phyloP scores from a whole-genome alignment of 805 yeast genomes.

The Ogataea nitratoaversa region DNA sequence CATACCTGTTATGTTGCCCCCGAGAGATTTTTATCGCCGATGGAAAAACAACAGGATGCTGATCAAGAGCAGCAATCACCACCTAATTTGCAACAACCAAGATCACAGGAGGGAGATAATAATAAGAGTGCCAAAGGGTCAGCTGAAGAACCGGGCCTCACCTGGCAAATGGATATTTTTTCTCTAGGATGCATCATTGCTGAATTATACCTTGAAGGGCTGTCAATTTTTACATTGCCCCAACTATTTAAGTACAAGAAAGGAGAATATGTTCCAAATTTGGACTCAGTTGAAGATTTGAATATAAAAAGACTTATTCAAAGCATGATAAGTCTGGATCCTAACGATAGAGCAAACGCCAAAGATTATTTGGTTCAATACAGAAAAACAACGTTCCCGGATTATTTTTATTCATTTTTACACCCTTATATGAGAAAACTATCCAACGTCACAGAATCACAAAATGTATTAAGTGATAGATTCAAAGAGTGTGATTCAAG shows the following conservation, averaged over 20 bases:
- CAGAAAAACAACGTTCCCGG: conserved; percentile 56
- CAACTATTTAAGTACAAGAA: conserved; percentile 80
- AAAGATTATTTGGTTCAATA: conserved; percentile 47
- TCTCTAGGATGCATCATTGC: conserved; percentile 86
- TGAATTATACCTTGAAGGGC: conserved; percentile 82
- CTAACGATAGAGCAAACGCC: conserved; percentile 55
- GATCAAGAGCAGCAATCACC: conserved; percentile 8
- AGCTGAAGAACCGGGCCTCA: conserved; percentile 30
- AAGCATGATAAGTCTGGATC: conserved; percentile 63
- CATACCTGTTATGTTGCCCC: conserved; percentile 92
- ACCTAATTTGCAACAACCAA: too few species aligned
- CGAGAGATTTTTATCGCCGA: conserved; percentile 61
- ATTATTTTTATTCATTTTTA: conserved; percentile 60
- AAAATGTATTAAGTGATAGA: conserved; percentile 17
- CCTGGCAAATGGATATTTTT: conserved; percentile 75
- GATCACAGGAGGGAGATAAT: conserved; percentile 11
- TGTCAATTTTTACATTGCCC: conserved; percentile 80
- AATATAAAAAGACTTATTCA: conserved; percentile 50
- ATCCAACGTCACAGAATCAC: conserved; percentile 11
- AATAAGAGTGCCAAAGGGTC: conserved; percentile 1
- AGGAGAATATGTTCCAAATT: conserved; percentile 61
- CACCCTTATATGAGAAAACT: conserved; percentile 60
- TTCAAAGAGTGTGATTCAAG: conserved; percentile 48
- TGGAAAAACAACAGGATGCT: conserved; percentile 11
- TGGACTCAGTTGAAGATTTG: conserved; percentile 49